phyloP scores from a whole-genome alignment of 345 rosid species.

The Crucihimalaya himalaica region DNA sequence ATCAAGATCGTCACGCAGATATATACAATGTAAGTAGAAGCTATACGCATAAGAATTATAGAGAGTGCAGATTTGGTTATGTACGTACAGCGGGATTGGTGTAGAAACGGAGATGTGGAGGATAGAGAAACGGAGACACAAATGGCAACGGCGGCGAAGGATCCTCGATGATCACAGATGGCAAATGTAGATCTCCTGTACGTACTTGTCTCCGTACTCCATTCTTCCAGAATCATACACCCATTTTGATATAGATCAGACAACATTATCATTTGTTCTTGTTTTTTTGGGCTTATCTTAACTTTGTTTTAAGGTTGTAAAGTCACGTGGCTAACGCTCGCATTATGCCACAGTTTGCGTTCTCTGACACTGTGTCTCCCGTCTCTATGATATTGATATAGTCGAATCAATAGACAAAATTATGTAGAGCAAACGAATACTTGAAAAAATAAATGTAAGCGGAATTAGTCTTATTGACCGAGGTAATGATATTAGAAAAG shows the following conservation, averaged over 20 bases:
- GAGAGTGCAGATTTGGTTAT: neutral
- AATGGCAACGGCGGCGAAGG: conserved; percentile 61
- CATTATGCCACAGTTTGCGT: conserved; percentile 2
- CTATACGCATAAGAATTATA: neutral
- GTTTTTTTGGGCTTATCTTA: neutral
- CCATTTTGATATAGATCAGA: conserved; percentile 18
- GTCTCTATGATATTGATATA: neutral
- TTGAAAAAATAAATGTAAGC: neutral
- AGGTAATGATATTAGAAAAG: too few relatives aligned
- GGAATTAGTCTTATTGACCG: too few relatives aligned
- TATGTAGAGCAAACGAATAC: neutral
- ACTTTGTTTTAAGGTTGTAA: conserved; percentile 6
- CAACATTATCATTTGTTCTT: conserved; percentile 19
- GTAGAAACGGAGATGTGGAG: conserved; percentile 78
- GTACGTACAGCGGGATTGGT: conserved; percentile 66
- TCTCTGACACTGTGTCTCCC: neutral
- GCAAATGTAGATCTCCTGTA: conserved; percentile 54
- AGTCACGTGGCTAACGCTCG: conserved; percentile 3
- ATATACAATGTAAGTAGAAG: neutral
- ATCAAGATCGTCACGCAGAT: neutral
- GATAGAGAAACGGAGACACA: conserved; percentile 55
- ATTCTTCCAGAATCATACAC: neutral
- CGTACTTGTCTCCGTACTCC: conserved; percentile 24
- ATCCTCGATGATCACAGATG: conserved; percentile 64
- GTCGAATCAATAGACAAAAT: neutral